Conservation (phyloP, 371 early-diverging fungal genomes). For the Sporodiniella umbellata region DNA sequence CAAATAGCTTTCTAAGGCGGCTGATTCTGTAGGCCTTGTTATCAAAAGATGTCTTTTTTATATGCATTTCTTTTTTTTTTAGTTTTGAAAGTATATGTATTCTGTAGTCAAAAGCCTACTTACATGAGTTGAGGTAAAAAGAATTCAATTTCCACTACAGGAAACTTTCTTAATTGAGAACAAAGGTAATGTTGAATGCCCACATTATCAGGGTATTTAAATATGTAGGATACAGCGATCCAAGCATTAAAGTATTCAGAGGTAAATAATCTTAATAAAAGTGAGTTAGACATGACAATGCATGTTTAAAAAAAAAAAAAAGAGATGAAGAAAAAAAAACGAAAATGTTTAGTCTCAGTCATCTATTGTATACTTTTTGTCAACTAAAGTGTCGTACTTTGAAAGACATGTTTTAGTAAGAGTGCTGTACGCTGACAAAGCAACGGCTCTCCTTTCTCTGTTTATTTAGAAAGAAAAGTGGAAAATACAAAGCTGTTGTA, state of each 20-base stretch:
- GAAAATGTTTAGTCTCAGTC: neutral
- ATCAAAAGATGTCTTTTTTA: slow-evolving; percentile 72
- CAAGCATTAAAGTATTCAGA: slow-evolving; percentile 89
- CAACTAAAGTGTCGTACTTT: too few species aligned
- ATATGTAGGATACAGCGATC: slow-evolving; percentile 88
- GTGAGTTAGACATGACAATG: slow-evolving; percentile 34
- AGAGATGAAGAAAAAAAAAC: neutral
- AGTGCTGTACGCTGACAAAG: too few species aligned
- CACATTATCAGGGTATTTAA: slow-evolving; percentile 73
- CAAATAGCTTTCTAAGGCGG: slow-evolving; percentile 76
- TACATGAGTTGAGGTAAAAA: slow-evolving; percentile 88
- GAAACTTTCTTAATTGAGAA: slow-evolving; percentile 75
- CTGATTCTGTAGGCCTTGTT: slow-evolving; percentile 62
- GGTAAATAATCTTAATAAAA: slow-evolving; percentile 76
- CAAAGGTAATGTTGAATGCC: slow-evolving; percentile 95
- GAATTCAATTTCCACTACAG: slow-evolving; percentile 72
- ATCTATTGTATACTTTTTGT: slow-evolving; percentile 1
- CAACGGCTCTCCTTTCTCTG: too few species aligned
- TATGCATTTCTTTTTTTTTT: neutral
- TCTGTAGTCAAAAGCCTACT: slow-evolving; percentile 1
- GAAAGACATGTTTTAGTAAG: too few species aligned
- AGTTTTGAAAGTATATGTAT: too few species aligned
- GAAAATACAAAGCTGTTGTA: too few species aligned
- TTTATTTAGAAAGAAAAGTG: too few species aligned
- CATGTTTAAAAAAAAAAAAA: neutral